A percentile compares a stretch with the other conserved stretches of the same genome.
Evolutionary conservation across 352 stramenopile species (phyloP).

Genomic region (Phytophthora boehmeriae): DNA sequence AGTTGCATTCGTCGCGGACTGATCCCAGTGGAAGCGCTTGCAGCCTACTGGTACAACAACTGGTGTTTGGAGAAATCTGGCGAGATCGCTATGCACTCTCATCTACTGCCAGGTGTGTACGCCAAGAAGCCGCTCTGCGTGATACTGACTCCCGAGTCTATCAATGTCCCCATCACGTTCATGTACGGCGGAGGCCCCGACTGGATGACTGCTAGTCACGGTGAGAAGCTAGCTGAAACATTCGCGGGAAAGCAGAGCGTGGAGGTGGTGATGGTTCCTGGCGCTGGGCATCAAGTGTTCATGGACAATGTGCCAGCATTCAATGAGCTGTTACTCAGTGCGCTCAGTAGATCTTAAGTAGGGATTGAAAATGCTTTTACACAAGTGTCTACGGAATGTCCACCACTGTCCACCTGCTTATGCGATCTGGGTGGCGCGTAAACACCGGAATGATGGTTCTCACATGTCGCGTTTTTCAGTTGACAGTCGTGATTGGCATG

Average conservation of each 20-base stretch:
- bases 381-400: conserved; percentile 2
- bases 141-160: conserved; percentile 55
- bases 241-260: conserved; percentile 49
- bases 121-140: conserved; percentile 62
- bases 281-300: conserved; percentile 70
- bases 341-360: conserved; percentile 26
- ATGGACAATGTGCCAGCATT: conserved; percentile 73
- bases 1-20: conserved; percentile 56
- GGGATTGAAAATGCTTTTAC: neutral
- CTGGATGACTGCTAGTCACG: conserved; percentile 72
- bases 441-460: neutral
- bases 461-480: neutral
- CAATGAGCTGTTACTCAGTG: conserved; percentile 55
- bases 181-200: conserved; percentile 67
- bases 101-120: conserved; percentile 61
- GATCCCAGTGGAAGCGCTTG: conserved; percentile 45
- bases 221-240: conserved; percentile 46
- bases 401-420: too few species aligned
- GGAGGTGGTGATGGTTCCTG: conserved; percentile 50
- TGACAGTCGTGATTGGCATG: too few species aligned
- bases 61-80: conserved; percentile 70
- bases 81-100: conserved; percentile 72
- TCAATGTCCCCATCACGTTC: conserved; percentile 72
- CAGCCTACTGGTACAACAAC: conserved; percentile 81
- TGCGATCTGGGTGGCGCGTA: neutral